These are phyloP conservation scores for Leptomonas pyrrhocoris DNA, from an alignment of 208 protist species.

Conservation along the genomic window DNA sequence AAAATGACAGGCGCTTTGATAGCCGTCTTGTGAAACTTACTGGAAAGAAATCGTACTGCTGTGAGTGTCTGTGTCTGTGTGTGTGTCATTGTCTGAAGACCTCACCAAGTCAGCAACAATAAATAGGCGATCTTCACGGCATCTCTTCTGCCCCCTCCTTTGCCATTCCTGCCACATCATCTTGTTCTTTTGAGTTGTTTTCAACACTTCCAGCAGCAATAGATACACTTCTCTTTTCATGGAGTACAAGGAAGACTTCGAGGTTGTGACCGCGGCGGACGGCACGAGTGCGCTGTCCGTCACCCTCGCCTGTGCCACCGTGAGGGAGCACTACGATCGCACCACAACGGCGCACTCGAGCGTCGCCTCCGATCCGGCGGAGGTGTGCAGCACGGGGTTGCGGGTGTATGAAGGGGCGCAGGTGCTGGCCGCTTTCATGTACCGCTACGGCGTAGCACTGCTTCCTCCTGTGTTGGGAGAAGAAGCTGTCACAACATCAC, in stretches of 20 bases:
- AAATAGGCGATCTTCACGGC: too few relatives aligned
- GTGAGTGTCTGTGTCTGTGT: too few relatives aligned
- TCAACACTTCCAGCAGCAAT: too few relatives aligned
- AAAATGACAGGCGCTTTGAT: too few relatives aligned
- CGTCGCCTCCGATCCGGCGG: constrained; percentile 11
- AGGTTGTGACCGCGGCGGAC: constrained; percentile 45
- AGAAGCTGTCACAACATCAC: neutral
- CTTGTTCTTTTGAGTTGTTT: too few relatives aligned
- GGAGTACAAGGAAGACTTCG: constrained; percentile 48
- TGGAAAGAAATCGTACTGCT: too few relatives aligned
- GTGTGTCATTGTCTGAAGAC: too few relatives aligned
- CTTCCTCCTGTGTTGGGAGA: constrained; percentile 8
- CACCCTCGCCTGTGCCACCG: constrained; percentile 61
- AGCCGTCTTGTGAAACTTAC: too few relatives aligned
- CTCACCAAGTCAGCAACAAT: too few relatives aligned
- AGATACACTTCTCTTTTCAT: constrained; percentile 6
- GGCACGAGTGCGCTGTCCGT: constrained; percentile 37
- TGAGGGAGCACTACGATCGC: constrained; percentile 51
- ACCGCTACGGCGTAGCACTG: constrained; percentile 34
- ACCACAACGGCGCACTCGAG: constrained; percentile 34
- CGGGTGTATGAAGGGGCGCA: constrained; percentile 75
- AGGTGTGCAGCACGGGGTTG: constrained; percentile 61
- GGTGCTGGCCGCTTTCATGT: constrained; percentile 64
- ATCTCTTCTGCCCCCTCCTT: too few relatives aligned
- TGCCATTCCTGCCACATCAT: too few relatives aligned